Percentiles rank a stretch among this genome's conserved stretches.
These are phyloP conservation scores for Saturnispora quitensis DNA, from an alignment of 805 yeast genomes.

Conservation along the genomic window DNA sequence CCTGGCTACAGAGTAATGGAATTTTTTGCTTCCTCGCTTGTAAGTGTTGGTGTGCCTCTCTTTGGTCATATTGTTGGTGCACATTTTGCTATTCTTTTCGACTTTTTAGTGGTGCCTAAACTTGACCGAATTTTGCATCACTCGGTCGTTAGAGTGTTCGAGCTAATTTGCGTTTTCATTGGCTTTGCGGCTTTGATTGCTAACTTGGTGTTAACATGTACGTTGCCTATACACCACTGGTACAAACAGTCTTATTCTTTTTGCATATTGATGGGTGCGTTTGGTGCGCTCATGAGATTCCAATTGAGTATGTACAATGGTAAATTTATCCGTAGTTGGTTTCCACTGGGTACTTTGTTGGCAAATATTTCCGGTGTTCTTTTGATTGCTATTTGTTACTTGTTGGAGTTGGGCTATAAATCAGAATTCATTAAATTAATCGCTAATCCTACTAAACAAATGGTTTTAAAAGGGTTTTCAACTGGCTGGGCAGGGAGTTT, in stretches of 20 bases:
- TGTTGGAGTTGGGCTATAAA: conserved; percentile 16
- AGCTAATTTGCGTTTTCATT: conserved; percentile 11
- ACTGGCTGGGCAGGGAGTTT: conserved; percentile 25
- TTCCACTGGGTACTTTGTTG: conserved; percentile 45
- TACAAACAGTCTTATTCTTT: conserved; percentile 68
- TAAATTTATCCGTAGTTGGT: conserved; percentile 22
- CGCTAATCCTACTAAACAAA: conserved; percentile 10
- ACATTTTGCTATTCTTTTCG: conserved; percentile 28
- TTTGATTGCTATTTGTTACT: conserved; percentile 15
- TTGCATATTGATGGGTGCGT: conserved; percentile 57
- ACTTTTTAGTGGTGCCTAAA: conserved; percentile 8
- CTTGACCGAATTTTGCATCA: conserved; percentile 8
- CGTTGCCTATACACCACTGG: conserved; percentile 23
- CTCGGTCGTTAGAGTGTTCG: conserved; percentile 10
- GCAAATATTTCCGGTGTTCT: conserved; percentile 27
- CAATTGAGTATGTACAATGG: conserved; percentile 46
- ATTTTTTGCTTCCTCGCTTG: conserved; percentile 51
- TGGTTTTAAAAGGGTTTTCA: conserved; percentile 19
- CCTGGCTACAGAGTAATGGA: conserved; percentile 76
- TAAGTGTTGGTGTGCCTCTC: conserved; percentile 53
- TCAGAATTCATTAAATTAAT: conserved; percentile 8
- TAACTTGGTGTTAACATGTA: conserved; percentile 34
- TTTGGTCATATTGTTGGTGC: conserved; percentile 53
- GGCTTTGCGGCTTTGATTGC: conserved; percentile 28
- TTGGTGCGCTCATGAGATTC: conserved; percentile 56